Base-by-base conservation (phyloP, 1,284 basidiomycete genomes). In the Phellopilus nigrolimitatus region DNA sequence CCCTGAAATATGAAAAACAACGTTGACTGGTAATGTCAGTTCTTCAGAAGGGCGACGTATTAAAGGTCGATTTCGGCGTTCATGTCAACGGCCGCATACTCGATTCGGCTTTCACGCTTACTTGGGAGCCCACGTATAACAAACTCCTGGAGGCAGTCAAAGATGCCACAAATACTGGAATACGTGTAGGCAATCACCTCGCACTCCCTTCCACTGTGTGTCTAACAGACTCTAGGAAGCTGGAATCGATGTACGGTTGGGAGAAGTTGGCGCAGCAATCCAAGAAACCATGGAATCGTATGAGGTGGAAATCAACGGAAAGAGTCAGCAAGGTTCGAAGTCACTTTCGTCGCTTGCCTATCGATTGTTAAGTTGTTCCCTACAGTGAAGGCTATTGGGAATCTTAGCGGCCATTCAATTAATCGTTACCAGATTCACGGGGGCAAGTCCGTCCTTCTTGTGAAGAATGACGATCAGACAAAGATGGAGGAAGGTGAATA, bases 401-500 rank as follows among this genome's bases (percentile, higher is more conserved):
- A 95, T 64, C 78, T 97, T 10, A 94, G 90, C 52, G 94, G 95
- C 0, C 95, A 97, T 67, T 86, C 86, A 9, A 97, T 97, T 61
- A 79, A 82, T 44, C 80, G 74, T n/a, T 95, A 97, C 66, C 81
- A 84, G 58, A 97, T 97, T 56, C 94, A 97, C 64, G 90, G 76
- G 7, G 75, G 81, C 19, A 99, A 99, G 71, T 91, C 88, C 0
- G 87, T 99, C 0, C 79, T 91, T 39, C 82, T 98, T 51, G 91
- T 98, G 38, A 91, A 88, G 68, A 92, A 90, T 56, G 78, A 84
- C 49, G 91, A 95, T 66, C 79, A 84, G 62, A 92, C 89, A 17
- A 97, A 92, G 72, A 99, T 99, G 97, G 97, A 99, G 66, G 97
- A 99, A 69, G 95, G 94, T 31, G 97, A 99, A 65, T 97, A 97